Evolutionary conservation across 169 alveolate species (phyloP), one percentile per base, ranked within the genome.

Genomic region (Plasmodium billcollinsi): DNA sequence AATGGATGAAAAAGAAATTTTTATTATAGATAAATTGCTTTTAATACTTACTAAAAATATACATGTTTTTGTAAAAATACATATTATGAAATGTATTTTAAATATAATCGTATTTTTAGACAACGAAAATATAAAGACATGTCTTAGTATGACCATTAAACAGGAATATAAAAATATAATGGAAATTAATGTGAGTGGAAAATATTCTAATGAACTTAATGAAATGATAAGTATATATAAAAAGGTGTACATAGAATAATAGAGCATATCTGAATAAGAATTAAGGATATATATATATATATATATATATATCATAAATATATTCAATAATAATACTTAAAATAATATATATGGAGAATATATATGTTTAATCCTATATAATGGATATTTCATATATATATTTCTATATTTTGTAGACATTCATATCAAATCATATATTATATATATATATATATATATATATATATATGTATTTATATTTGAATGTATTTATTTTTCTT

Each of bases 1-100:
- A 47, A 20, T 45, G 14, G 15, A 49, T 3, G 59, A 54, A 21
- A 63, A 69, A 49, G 71, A 83, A 54, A 54, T 83, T 69, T 83
- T 61, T 72, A 83, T 83, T 47, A 83, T 83, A 33, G 85, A 83
- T 39, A 69, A 83, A 39, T 63, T 83, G 61, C 70, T 83, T 69
- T 69, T 63, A 18, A 21, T 56, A 49, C 91, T 83, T 29, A 54
- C 54, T 26, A 50, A 43, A 69, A 83, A 67, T 9, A 62, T 83
- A 14, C 73, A 69, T 11, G 18, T 21, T 15, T 67, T 83, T 33
- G 83, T 69, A 33, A 83, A 83, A 63, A 50, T 83, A 39, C 21
- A 67, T 29, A 83, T 83, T 43, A 54, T 83, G 49, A 61, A 54
- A 18, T 69, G 85, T 69, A 50, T 83, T 21, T 49, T 83, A 69